These are phyloP conservation scores for Triangularia setosa DNA, from an alignment of 2,329 filamentous ascomycete genomes.

Conservation along the genomic window DNA sequence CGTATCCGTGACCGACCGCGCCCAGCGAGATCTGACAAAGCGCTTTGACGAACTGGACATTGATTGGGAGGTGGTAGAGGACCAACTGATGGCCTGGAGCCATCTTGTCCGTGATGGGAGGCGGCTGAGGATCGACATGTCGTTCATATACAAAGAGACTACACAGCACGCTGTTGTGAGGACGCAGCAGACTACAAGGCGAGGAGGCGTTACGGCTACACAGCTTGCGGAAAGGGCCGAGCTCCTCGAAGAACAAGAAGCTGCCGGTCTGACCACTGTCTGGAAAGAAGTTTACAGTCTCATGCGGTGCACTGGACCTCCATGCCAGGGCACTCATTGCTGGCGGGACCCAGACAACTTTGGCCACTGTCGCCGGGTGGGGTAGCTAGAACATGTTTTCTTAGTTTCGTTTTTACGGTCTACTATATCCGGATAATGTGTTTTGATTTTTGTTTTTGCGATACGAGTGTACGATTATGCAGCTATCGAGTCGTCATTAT, in stretches of 20 bases:
- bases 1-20: constrained; percentile 28
- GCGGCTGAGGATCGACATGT: constrained; percentile 10
- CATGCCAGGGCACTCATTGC: constrained; percentile 8
- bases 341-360: constrained; percentile 7
- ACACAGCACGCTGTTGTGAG: constrained; percentile 1
- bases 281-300: constrained; percentile 12
- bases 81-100: neutral
- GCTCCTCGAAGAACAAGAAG: constrained; percentile 12
- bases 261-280: constrained; percentile 3
- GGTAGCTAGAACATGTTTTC: too few relatives aligned
- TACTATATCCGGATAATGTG: too few relatives aligned
- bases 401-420: too few relatives aligned
- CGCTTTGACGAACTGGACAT: constrained; percentile 23
- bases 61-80: neutral
- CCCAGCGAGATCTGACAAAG: constrained; percentile 28
- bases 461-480: too few relatives aligned
- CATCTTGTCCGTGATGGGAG: neutral
- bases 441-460: too few relatives aligned
- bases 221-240: constrained; percentile 8
- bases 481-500: too few relatives aligned
- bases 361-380: too few relatives aligned
- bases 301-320: constrained; percentile 11
- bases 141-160: constrained; percentile 12
- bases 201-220: constrained; percentile 11
- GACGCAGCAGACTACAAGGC: constrained; percentile 5